phyloP scores from a whole-genome alignment of 2,329 filamentous ascomycete genomes.

The Paracorniculantispora psalliotae region DNA sequence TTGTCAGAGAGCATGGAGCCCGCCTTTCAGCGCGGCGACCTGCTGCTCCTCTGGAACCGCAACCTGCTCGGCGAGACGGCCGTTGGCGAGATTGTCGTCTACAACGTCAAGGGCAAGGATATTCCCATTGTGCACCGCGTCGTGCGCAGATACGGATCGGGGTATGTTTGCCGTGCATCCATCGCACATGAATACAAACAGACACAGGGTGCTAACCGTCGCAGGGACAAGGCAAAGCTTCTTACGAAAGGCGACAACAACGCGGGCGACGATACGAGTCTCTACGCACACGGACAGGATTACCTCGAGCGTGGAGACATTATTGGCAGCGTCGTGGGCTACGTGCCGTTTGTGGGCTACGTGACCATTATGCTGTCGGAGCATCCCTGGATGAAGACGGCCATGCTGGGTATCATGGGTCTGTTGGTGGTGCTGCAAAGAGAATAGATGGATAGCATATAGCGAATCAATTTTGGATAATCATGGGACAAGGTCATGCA shows the following conservation, averaged over 20 bases:
- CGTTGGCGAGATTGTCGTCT: conserved; percentile 56
- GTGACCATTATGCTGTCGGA: conserved; percentile 94
- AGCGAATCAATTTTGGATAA: too few species aligned
- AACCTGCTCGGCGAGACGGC: conserved; percentile 52
- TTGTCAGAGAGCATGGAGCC: conserved; percentile 81
- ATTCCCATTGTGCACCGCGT: conserved; percentile 97
- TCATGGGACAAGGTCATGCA: too few species aligned
- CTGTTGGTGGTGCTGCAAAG: conserved; percentile 86
- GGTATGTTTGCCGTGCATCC: conserved; percentile 33
- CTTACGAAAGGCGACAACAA: conserved; percentile 99
- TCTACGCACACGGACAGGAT: conserved; percentile 78
- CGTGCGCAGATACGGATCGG: conserved; percentile 65
- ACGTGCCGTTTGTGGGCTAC: conserved; percentile 92
- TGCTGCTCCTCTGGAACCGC: conserved; percentile 74
- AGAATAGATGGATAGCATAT: conserved; percentile 55
- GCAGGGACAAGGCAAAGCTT: conserved; percentile 58
- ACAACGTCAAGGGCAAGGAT: conserved; percentile 85
- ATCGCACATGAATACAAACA: too few species aligned
- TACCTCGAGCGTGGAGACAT: conserved; percentile 85
- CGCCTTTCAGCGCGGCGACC: conserved; percentile 72
- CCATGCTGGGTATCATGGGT: conserved; percentile 91
- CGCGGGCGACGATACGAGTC: conserved; percentile 81
- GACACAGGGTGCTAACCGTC: not conserved
- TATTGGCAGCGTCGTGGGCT: conserved; percentile 86
- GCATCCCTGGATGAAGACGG: conserved; percentile 95